Base-by-base conservation (phyloP, 805 yeast genomes). In the Candida rishiriensis region DNA sequence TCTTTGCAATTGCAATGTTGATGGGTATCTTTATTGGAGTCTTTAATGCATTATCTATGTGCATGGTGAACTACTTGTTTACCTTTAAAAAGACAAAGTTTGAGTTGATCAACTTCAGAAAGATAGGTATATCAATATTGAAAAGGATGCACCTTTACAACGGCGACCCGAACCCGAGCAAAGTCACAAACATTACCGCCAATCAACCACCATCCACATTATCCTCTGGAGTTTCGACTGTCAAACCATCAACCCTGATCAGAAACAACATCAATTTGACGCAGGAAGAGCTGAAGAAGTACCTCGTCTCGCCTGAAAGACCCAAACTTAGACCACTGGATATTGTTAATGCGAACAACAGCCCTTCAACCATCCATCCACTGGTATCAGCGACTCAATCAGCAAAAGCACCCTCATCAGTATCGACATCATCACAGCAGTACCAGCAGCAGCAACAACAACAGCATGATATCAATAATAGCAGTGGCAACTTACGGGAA, bases 1-100 rank as follows among this genome's bases (percentile, higher is more conserved):
- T 53, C 35, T 16, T 47, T 10, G 47, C 50, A 7, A 44, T 53
- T 17, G 57, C 65, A 2, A 26, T 53, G 8, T 14, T 59, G 3
- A 35, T 54, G 30, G 65, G 65, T 0, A 16, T 54, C 17, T 12
- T 43, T 7, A 39, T 49, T 29, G 65, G 64, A 2, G 4, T 53
- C n/a, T 12, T 34, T 9, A 53, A 56, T 40, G 54, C 52, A 5
- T 2, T 41, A 3, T 30, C 43, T 13, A 41, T 60, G 49, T 49
- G 36, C 15, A 3, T 48, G 3, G 49, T 57, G 7, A 44, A 50
- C 34, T 49, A 49, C 29, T 11, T 49, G 2, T 35, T 54, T 14
- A 48, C 46, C 11, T 50, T 50, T 28, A 35, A 46, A 15, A 34
- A 29, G 16, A 40, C 47, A 1, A 39, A 47, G 0, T 42, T 48